Evolutionary conservation across 2,329 filamentous ascomycete species (phyloP).

Genomic region (Calonectria ilicicola): DNA sequence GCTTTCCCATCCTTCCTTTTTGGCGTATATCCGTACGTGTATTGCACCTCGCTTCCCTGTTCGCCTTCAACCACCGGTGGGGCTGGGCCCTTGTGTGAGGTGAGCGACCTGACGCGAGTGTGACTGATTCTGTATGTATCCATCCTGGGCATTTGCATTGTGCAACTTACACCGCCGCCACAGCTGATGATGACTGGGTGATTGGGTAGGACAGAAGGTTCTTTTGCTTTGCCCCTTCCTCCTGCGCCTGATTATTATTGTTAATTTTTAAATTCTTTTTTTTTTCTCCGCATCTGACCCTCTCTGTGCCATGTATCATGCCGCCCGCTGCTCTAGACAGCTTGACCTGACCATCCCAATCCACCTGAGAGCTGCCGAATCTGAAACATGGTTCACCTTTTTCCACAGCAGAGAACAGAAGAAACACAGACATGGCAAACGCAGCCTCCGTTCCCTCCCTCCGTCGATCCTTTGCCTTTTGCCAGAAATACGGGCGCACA

Average conservation of each 20-base stretch:
- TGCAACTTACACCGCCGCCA: conserved; percentile 8
- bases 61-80: background rate
- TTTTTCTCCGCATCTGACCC: background rate
- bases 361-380: conserved; percentile 9
- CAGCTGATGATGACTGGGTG: conserved; percentile 7
- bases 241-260: background rate
- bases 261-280: background rate
- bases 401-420: background rate
- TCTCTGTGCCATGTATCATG: background rate
- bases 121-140: conserved; percentile 9
- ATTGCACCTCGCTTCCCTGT: background rate
- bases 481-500: background rate
- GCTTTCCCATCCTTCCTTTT: background rate
- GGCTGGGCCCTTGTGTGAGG: background rate
- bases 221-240: background rate
- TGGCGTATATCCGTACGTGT: conserved; percentile 2
- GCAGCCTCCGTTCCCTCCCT: background rate
- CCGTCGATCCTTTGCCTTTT: background rate
- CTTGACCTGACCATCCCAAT: background rate
- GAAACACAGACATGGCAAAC: background rate
- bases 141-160: conserved; percentile 22
- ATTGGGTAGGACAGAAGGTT: background rate
- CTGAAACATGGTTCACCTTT: conserved; percentile 22
- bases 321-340: background rate
- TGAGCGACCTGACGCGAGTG: background rate